These are phyloP conservation scores for Thalassiosira oceanica DNA, from an alignment of 352 stramenopile genomes.

Conservation along the genomic window DNA sequence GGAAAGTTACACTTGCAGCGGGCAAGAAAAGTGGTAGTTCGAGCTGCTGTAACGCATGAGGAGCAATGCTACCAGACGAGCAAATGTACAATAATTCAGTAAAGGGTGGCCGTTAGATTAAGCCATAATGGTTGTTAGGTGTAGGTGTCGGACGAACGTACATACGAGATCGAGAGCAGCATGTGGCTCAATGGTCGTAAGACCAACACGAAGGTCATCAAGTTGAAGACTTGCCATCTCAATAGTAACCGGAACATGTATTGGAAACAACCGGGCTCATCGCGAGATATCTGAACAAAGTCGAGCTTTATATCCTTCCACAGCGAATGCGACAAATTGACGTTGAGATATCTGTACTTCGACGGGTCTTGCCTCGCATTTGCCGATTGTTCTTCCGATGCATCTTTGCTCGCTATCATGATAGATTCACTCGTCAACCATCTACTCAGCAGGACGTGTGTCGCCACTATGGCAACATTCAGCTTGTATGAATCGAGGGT, in stretches of 20 bases:
- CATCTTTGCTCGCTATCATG: slow-evolving; percentile 11
- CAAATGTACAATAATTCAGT: neutral
- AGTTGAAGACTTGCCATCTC: slow-evolving; percentile 66
- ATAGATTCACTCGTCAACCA: slow-evolving; percentile 60
- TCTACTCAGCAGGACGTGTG: slow-evolving; percentile 56
- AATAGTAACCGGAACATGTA: slow-evolving; percentile 64
- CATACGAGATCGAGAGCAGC: no score
- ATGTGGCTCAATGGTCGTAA: no score
- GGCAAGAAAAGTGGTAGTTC: slow-evolving; percentile 30
- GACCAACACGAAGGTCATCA: slow-evolving; percentile 47
- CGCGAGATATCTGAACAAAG: slow-evolving; percentile 56
- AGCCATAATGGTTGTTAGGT: neutral
- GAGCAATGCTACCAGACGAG: no score
- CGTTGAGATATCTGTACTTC: slow-evolving; percentile 65
- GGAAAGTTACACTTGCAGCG: slow-evolving; percentile 63
- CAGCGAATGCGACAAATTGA: slow-evolving; percentile 74
- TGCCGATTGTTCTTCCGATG: neutral
- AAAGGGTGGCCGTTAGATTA: no score
- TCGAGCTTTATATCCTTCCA: slow-evolving; percentile 67
- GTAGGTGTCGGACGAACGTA: no score
- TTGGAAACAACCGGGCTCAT: slow-evolving; percentile 31
- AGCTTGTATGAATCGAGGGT: slow-evolving; percentile 45
- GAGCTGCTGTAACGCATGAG: slow-evolving; percentile 54
- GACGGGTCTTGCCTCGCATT: slow-evolving; percentile 12
- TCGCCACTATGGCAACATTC: slow-evolving; percentile 49